phyloP scores from a whole-genome alignment of 2,329 filamentous ascomycete genomes.

The Aspergillus pseudonomiae region DNA sequence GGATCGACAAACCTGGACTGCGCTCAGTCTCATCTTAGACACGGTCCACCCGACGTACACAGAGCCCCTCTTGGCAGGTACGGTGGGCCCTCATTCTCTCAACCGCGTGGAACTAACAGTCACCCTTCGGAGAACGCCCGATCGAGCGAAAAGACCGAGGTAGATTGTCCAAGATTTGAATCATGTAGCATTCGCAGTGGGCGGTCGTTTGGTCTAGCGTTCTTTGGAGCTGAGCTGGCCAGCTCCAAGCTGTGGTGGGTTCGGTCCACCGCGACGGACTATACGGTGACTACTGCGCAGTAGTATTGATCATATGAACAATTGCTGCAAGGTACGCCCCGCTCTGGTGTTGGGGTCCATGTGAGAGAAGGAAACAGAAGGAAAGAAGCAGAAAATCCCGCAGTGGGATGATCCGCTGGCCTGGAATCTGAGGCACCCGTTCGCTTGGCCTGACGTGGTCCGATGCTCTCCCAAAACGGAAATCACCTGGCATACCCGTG shows the following conservation, averaged over 20 bases:
- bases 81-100: constrained; percentile 4
- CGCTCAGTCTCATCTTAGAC: neutral
- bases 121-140: constrained; percentile 8
- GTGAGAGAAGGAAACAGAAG: neutral
- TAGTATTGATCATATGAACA: constrained; percentile 8
- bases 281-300: too few relatives aligned
- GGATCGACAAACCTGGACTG: constrained; percentile 2
- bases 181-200: neutral
- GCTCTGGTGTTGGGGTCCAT: neutral
- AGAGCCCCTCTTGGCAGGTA: constrained; percentile 10
- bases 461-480: neutral
- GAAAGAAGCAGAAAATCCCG: neutral
- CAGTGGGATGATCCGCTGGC: neutral
- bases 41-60: constrained; percentile 4
- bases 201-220: neutral
- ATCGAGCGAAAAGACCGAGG: constrained; percentile 6
- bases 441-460: neutral
- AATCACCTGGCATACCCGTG: neutral
- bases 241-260: constrained; percentile 8
- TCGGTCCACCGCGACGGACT: neutral
- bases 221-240: constrained; percentile 1
- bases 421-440: neutral
- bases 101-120: neutral
- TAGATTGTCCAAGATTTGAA: neutral
- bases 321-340: constrained; percentile 7